Evolutionary conservation across 768 basidiomycete genomes (phyloP), one percentile per base, ranked within the genome.

Genomic region (Favolaschia claudopus): DNA sequence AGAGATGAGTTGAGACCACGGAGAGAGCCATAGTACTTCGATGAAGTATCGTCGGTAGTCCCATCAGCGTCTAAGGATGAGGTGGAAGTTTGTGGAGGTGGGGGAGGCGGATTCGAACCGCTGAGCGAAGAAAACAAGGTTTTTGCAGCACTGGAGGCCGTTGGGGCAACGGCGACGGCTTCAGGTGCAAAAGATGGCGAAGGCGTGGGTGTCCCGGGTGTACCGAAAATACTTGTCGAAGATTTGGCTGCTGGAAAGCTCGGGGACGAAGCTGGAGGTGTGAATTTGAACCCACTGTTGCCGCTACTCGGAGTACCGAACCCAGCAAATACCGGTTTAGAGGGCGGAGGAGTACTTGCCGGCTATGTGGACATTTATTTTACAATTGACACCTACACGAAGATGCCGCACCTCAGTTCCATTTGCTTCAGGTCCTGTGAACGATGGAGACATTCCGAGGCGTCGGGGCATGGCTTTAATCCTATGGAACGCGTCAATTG

Each of bases 1-100:
- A 92, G 77, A 3, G 89, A 89, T 31, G 82, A 72, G 66, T 93
- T 93, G 37, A 93, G 79, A 14, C 90, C 91, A 32, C 91, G 86
- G n/a, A 93, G 80, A 24, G 85, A 83, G 36, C 76, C 83, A 74
- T 85, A 91, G 68, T 88, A 91, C 49, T 84, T 83, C 15, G 85
- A 64, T 32, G 80, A 78, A 24, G 66, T 60, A 29, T 45, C 48
- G 14, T 56, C 59, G 15, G 65, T 64, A 29, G 75, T 66, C 33
- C 72, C 68, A n/a, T 62, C 72, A 60, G 63, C 75, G 62, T 62
- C 63, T 52, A 62, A 39, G 19, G 55, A 59, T 28, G 48, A 28
- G 10, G 19, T 25, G 5, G 51, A 9, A 15, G 44, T 12, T 19
- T 27, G 13, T 20, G 31, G 12, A 7, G 50, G 19, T 45, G 49